These are phyloP conservation scores for Aspergillus melleus DNA, from an alignment of 2,329 filamentous ascomycete genomes.

Conservation along the genomic window DNA sequence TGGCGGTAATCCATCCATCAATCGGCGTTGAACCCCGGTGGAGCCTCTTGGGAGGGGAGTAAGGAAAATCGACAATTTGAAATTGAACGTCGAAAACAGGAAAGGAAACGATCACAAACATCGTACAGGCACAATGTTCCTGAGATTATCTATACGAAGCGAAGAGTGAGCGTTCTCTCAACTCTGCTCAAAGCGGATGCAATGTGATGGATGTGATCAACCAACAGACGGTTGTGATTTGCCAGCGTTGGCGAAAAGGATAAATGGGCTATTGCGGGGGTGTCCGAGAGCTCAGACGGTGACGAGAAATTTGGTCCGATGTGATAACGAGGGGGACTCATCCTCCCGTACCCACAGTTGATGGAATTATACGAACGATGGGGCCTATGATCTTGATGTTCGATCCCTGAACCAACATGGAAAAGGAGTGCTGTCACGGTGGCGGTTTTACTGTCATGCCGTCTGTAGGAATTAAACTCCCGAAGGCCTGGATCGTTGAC, in stretches of 20 bases:
- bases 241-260: neutral
- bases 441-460: neutral
- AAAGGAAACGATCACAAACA: neutral
- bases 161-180: neutral
- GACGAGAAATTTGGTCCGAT: slow-evolving; percentile 2
- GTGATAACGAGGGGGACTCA: slow-evolving; percentile 5
- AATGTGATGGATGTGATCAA: slow-evolving; percentile 17
- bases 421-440: neutral
- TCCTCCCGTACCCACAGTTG: neutral
- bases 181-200: slow-evolving; percentile 5
- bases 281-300: slow-evolving; percentile 11
- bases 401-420: too few relatives aligned
- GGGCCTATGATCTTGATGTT: neutral
- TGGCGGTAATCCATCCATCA: neutral
- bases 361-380: slow-evolving; percentile 4
- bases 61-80: neutral
- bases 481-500: neutral
- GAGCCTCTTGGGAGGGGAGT: neutral
- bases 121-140: neutral
- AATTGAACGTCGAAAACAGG: neutral
- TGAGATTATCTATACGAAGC: neutral
- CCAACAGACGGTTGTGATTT: slow-evolving; percentile 7
- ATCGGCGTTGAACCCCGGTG: neutral
- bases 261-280: slow-evolving; percentile 3
- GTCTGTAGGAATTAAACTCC: neutral